Base-by-base conservation (phyloP, 2,329 filamentous ascomycete genomes). In the Aspergillus sclerotialis region DNA sequence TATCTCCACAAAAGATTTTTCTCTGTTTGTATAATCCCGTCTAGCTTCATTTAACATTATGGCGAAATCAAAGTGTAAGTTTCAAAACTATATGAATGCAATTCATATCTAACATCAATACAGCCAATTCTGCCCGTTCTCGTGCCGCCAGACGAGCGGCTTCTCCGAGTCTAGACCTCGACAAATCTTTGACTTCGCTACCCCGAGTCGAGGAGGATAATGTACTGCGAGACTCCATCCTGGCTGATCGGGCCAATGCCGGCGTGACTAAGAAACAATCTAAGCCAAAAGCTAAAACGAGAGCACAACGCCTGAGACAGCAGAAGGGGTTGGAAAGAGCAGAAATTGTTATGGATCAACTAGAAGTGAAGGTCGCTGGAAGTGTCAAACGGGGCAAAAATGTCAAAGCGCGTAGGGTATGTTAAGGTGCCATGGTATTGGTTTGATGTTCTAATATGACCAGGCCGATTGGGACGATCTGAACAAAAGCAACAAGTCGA, bases 81-180 rank as follows among this genome's bases (percentile, higher is more conserved):
- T 9, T 12, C 13, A 7, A 8, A 14, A 16, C 13, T 32, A 11
- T 10, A 24, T 7, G 13, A 23, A 24, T n/a, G 10, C 21, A 42
- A 36, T 37, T 18, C 31, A 32, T 28, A 2, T 14, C 16, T 28
- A 28, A 16, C 15, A 29, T 13, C 33, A 44, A 43, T 40, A 45
- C 30, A 78, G 73, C 65, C 38, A 61, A 67, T 31, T 72, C 73
- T 2, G 44, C 67, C 11, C 73, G 73, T 50, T 78, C 76, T 32
- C 74, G 76, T 37, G 75, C 76, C 36, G 73, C 74, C 24, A 70
- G 75, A 43, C 68, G 76, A 46, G 75, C 68, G 41, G 65, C 61
- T 34, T 75, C 73, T 5, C 76, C 75, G 13, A 70, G 70, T 34
- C 56, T 73, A 42, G 56, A 73, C 41, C 50, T 70, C 30, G 68